These are phyloP conservation scores for Arxiozyma telluris DNA, from an alignment of 1,139 yeast species.

Conservation along the genomic window DNA sequence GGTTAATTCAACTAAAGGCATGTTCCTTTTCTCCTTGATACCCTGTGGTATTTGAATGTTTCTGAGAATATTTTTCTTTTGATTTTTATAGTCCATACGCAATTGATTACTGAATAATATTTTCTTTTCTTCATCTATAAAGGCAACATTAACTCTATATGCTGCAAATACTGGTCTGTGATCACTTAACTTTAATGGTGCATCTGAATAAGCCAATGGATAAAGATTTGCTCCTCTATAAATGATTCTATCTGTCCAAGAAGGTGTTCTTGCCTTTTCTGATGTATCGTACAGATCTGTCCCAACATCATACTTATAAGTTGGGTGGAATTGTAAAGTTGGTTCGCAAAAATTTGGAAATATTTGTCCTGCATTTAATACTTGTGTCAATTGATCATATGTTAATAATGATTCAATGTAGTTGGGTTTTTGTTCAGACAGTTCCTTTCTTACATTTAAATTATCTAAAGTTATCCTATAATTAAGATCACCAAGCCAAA, in stretches of 20 bases:
- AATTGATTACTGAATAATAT: slow-evolving; percentile 38
- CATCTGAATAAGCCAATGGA: slow-evolving; percentile 53
- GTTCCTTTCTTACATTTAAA: slow-evolving; percentile 48
- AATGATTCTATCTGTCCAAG: slow-evolving; percentile 92
- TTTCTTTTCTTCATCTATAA: slow-evolving; percentile 53
- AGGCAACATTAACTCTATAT: slow-evolving; percentile 53
- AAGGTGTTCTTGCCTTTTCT: slow-evolving; percentile 88
- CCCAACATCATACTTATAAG: slow-evolving; percentile 87
- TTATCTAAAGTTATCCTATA: slow-evolving; percentile 67
- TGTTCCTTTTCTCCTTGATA: background rate
- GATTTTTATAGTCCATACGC: background rate
- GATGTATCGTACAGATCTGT: slow-evolving; percentile 70
- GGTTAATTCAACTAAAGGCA: background rate
- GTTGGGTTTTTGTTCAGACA: slow-evolving; percentile 39
- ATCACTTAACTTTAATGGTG: slow-evolving; percentile 62
- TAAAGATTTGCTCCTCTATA: slow-evolving; percentile 46
- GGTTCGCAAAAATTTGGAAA: slow-evolving; percentile 71
- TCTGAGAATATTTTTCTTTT: background rate
- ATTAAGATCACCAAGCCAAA: slow-evolving; percentile 92
- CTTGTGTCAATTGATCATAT: slow-evolving; percentile 67
- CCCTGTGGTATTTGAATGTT: background rate
- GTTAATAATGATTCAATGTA: slow-evolving; percentile 46
- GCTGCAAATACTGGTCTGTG: slow-evolving; percentile 87
- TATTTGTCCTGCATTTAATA: slow-evolving; percentile 62
- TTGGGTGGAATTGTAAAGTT: slow-evolving; percentile 71